Base-by-base conservation (phyloP, 768 basidiomycete species). In the Clitopilus passeckerianus region DNA sequence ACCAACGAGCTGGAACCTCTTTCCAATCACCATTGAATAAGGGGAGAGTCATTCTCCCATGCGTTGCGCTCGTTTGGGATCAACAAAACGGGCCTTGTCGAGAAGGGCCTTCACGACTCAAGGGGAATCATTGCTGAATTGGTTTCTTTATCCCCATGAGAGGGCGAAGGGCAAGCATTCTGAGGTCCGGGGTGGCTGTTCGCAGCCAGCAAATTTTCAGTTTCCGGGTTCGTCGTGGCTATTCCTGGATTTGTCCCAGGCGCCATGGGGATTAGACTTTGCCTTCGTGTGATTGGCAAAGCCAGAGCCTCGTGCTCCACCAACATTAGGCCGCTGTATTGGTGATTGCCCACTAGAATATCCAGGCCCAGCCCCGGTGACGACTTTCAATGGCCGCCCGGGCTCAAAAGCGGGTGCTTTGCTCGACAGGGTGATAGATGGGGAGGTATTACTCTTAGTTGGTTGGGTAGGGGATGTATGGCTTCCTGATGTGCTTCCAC, bases 401-500 rank as follows among this genome's bases (percentile, higher is more conserved):
- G 83, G 84, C 64, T 85, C 84, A 57, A 85, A 86, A 15, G 82
- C 79, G 3, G 77, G 74, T 1, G 83, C 84, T 37, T 76, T 79
- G 59, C 79, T 78, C 9, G 83, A 85, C n/a, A 85, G 66, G 12
- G 71, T 79, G 7, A 81, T 81, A 9, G 64, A 37, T 18, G 54
- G 30, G 5, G 64, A 16, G 15, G 58, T 54, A 8, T 57, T 57
- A 12, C 37, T 63, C 15, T 59, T 53, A 1, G 68, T 55, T 27
- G 66, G 57, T 18, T 63, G 59, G n/a, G 64, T 56, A 2, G 68
- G 64, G 9, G 62, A 62, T 15, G 63, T 56, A 8, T 63, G 61
- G n/a, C 64, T 62, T 15, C 61, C 61, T 0, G 68, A 64, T 43
- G 64, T 65, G 41, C 63, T 59, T 5, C 6, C 30, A 16, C 50